These are phyloP conservation scores for Polyrhizophydium stewartii DNA, from an alignment of 371 early-diverging fungal species.

Conservation along the genomic window DNA sequence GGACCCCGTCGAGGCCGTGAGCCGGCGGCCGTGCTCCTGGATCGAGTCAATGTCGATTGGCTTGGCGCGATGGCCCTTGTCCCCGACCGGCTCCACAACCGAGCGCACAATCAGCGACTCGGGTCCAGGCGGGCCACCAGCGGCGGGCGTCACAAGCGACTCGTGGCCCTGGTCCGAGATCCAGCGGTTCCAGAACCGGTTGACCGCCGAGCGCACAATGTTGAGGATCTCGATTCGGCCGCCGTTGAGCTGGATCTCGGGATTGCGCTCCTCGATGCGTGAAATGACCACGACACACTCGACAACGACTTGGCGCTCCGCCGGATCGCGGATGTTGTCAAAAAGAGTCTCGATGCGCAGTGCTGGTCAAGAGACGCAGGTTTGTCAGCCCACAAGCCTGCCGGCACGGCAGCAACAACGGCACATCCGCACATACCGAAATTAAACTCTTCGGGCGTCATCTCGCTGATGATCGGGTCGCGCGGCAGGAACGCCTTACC, in stretches of 20 bases:
- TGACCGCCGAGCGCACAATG: slow-evolving; percentile 63
- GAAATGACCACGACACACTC: slow-evolving; percentile 67
- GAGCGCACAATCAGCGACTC: neutral
- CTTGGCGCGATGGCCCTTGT: no score
- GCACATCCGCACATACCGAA: slow-evolving; percentile 28
- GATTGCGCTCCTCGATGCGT: slow-evolving; percentile 59
- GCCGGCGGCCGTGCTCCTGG: no score
- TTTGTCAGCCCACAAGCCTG: no score
- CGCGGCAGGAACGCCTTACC: slow-evolving; percentile 57
- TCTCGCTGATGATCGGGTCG: slow-evolving; percentile 81
- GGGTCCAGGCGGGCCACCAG: no score
- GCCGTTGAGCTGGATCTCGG: slow-evolving; percentile 51
- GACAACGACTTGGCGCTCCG: slow-evolving; percentile 77
- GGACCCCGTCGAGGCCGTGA: neutral
- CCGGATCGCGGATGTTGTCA: slow-evolving; percentile 70
- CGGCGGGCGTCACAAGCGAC: neutral
- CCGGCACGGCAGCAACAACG: no score
- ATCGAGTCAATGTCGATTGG: no score
- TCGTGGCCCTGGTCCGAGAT: slow-evolving; percentile 11
- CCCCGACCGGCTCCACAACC: neutral
- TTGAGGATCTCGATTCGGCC: slow-evolving; percentile 54
- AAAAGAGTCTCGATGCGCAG: slow-evolving; percentile 71
- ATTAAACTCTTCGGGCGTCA: slow-evolving; percentile 74
- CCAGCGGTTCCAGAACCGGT: slow-evolving; percentile 67
- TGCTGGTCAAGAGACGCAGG: neutral